These are phyloP conservation scores for Daedalea quercina DNA, from an alignment of 768 basidiomycete genomes.

Conservation along the genomic window DNA sequence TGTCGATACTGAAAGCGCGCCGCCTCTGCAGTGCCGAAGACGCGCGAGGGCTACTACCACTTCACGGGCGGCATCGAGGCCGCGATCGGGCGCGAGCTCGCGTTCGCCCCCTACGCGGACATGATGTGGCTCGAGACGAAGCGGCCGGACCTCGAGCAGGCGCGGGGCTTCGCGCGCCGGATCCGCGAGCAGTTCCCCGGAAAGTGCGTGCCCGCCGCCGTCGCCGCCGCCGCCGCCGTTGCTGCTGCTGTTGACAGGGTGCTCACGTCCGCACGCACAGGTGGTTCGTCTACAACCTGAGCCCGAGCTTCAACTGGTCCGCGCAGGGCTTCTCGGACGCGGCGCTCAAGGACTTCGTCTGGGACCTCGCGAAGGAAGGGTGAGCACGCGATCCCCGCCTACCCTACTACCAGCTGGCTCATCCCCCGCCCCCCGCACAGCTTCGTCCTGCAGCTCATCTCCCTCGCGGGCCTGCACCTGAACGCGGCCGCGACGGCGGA, in stretches of 20 bases:
- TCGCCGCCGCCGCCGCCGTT: too few species aligned
- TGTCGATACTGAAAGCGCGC: not conserved
- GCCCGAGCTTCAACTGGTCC: conserved; percentile 94
- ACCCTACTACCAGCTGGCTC: conserved; percentile 3
- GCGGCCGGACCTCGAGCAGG: conserved; percentile 75
- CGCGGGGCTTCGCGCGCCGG: conserved; percentile 67
- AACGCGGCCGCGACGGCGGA: conserved; percentile 78
- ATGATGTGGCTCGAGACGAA: conserved; percentile 93
- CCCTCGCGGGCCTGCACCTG: conserved; percentile 85
- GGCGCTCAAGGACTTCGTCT: conserved; percentile 78
- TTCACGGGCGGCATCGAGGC: conserved; percentile 75
- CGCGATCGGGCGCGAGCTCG: conserved; percentile 73
- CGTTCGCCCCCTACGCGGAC: conserved; percentile 83
- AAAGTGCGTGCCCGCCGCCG: conserved; percentile 40
- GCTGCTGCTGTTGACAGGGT: not conserved
- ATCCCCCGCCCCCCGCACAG: conserved; percentile 28
- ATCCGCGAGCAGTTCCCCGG: conserved; percentile 68
- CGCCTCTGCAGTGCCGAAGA: conserved; percentile 53
- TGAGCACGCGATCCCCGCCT: conserved; percentile 23
- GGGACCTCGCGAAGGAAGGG: conserved; percentile 90
- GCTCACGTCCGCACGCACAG: conserved; percentile 28
- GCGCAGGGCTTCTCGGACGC: conserved; percentile 71
- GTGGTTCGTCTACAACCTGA: conserved; percentile 89
- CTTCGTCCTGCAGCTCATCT: conserved; percentile 85
- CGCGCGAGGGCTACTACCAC: conserved; percentile 88